Evolutionary conservation across 2,329 filamentous ascomycete species (phyloP).

Genomic region (Pseudogymnoascus verrucosus): DNA sequence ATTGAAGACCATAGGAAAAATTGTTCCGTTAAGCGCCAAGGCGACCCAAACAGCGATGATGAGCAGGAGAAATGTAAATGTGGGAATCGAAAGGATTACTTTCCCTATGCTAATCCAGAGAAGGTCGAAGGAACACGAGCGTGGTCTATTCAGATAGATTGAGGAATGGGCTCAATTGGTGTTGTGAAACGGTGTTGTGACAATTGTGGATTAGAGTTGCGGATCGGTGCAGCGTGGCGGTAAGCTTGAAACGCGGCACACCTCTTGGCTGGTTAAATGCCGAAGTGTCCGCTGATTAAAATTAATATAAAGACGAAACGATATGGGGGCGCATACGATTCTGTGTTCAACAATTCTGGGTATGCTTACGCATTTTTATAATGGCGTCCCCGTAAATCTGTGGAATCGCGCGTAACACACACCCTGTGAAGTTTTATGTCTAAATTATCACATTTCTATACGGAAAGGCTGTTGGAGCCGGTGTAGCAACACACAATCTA

Average conservation of each 20-base stretch:
- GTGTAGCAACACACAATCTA: neutral
- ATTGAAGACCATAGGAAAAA: constrained; percentile 1
- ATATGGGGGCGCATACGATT: neutral
- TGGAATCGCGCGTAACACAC: neutral
- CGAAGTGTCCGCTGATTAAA: neutral
- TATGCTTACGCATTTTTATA: neutral
- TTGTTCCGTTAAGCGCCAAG: neutral
- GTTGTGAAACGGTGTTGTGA: constrained; percentile 1
- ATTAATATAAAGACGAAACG: constrained; percentile 4
- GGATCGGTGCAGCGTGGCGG: neutral
- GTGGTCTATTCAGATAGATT: neutral
- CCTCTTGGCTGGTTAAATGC: neutral
- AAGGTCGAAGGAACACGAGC: neutral
- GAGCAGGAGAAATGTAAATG: constrained; percentile 2
- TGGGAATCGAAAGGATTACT: neutral
- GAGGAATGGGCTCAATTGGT: neutral
- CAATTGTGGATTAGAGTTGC: constrained; percentile 8
- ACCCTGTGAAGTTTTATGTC: neutral
- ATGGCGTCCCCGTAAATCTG: neutral
- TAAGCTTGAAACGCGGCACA: neutral
- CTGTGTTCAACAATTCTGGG: neutral
- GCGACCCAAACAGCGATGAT: neutral
- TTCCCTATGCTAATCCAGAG: neutral
- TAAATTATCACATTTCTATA: neutral
- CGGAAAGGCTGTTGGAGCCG: neutral